phyloP scores from a whole-genome alignment of 2,329 filamentous ascomycete species.

The Penicillium sp. region DNA sequence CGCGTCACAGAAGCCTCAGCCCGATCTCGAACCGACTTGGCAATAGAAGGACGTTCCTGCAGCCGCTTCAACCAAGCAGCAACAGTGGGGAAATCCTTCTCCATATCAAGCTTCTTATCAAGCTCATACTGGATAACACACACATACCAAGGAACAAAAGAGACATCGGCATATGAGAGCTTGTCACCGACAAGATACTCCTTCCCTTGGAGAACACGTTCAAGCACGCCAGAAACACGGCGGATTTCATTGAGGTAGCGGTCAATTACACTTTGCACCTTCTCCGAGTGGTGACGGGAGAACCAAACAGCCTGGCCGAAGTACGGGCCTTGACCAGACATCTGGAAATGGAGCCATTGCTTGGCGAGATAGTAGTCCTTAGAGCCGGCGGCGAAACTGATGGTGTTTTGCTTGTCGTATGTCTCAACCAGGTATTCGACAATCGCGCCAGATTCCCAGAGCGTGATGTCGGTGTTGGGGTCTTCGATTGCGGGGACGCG shows the following conservation, averaged over 20 bases:
- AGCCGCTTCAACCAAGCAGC: slow-evolving; percentile 31
- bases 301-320: slow-evolving; percentile 51
- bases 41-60: slow-evolving; percentile 27
- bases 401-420: slow-evolving; percentile 43
- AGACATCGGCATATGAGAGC: slow-evolving; percentile 43
- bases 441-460: slow-evolving; percentile 49
- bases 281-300: slow-evolving; percentile 42
- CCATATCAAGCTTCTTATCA: slow-evolving; percentile 26
- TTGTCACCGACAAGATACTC: slow-evolving; percentile 46
- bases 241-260: slow-evolving; percentile 48
- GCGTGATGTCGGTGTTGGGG: slow-evolving; percentile 38
- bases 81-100: slow-evolving; percentile 30
- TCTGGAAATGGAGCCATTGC: slow-evolving; percentile 50
- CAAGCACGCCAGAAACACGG: slow-evolving; percentile 47
- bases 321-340: slow-evolving; percentile 50
- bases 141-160: slow-evolving; percentile 41
- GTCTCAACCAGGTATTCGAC: slow-evolving; percentile 45
- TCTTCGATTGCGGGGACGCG: slow-evolving; percentile 37
- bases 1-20: slow-evolving; percentile 8
- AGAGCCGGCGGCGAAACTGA: slow-evolving; percentile 36
- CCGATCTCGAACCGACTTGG: slow-evolving; percentile 20
- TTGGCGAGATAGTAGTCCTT: slow-evolving; percentile 40
- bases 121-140: slow-evolving; percentile 10
- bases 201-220: slow-evolving; percentile 38
- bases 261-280: slow-evolving; percentile 43